Base-by-base conservation (phyloP, 305 asterid genomes). In the Plantago lanceolata region DNA sequence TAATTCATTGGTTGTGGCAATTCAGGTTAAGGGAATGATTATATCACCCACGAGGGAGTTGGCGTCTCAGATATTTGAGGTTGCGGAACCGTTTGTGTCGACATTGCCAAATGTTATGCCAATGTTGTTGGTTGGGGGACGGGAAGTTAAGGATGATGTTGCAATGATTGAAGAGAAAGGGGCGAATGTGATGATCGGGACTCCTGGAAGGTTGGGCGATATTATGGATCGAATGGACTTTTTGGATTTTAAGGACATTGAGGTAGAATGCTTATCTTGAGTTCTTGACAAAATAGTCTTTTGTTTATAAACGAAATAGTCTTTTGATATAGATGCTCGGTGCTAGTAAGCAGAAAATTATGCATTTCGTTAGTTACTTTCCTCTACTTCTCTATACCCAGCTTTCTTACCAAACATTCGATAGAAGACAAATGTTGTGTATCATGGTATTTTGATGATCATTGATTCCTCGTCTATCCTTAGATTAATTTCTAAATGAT, bases 21-120 rank as follows among this genome's bases (percentile, higher is more conserved):
- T n/a, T n/a, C 84, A 93, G 99, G 97, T 93, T 48, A 50, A 84
- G 81, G 99, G 90, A 24, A 65, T 89, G 63, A 75, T 93, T 68
- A 78, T 93, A 70, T 93, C 97, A 45, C 99, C 99, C 0, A 90
- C 95, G 26, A 82, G 99, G 85, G 99, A 93, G 82, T 71, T 93
- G 76, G 81, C 99, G 5, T 84, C 94, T 1, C 99, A 93, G 82
- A 89, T 93, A 79, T 89, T 79, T 71, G 82, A 87, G 35, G 99
- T 93, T 57, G 96, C 99, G 16, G 86, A 77, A 73, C 96, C 97
- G 3, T 89, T 93, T 72, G 72, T 93, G 73, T 65, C 88, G 2
- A 89, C 97, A 16, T 67, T 93, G 74, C 50, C 80, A 20, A 89
- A 78, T 73, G 81, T 93, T 61, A 93, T 78, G 78, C 78, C 96